Base-by-base conservation (phyloP, 192 early-diverging fungal genomes). In the Irineochytrium annulatum region DNA sequence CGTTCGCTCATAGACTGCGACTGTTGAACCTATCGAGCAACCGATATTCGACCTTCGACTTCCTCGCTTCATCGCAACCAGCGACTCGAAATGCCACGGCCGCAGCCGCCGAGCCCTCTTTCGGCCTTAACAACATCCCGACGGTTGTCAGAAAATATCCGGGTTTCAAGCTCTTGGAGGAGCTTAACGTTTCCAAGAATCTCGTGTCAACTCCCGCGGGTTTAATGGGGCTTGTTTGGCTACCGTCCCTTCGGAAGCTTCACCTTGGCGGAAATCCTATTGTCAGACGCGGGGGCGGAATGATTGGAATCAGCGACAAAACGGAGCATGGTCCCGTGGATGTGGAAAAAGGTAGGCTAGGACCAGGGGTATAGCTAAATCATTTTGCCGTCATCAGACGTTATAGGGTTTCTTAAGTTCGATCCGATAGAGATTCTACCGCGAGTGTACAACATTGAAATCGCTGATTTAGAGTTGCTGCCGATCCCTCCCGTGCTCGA, bases 231-330 rank as follows among this genome's bases (percentile, higher is more conserved):
- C 34, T 80, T 17, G 61, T 77, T 1, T 74, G 62, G 52, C 60
- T 83, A 5, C 74, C 71, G 6, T 53, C 30, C 14, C 35, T 83
- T 24, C 20, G 60, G 52, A 44, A 57, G 20, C 59, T 83, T n/a
- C 77, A 56, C 52, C 28, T 83, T 43, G 77, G 76, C 54, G 77
- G 75, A 24, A 83, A 83, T 37, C 76, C 81, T 1, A 55, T 78
- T 17, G 65, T 80, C 63, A 63, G 43, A 27, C 52, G 53, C 35
- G 37, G 43, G 4, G 59, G 37, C 16, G 46, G 46, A 35, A 55
- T 51, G 34, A 58, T 73, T 13, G 46, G 44, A 14, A 34, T 73
- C 0, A 51, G 46, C 29, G 59, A 56, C 8, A 44, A 54, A 1
- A 53, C 19, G 28, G 53, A 59, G 57, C 13, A n/a, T n/a, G 37